A percentile compares a stretch with the other conserved stretches of the same genome.
Conservation (phyloP, 148 eudicot genomes). For the Rhododendron vialii region DNA sequence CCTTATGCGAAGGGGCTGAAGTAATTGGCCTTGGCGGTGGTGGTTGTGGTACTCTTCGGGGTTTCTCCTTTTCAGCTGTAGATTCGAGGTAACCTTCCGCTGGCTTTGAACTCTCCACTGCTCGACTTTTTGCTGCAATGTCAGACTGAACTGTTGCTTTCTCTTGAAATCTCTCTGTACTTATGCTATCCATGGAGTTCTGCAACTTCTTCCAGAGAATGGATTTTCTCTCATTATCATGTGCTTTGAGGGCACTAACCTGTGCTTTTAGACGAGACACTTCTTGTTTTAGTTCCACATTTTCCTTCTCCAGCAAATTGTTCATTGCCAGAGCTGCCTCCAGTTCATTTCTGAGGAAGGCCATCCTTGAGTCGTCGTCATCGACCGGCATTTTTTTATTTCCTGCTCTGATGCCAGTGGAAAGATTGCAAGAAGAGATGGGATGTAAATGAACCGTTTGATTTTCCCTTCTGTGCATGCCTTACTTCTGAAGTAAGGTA, state of each 20-base stretch:
- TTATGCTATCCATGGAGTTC: constrained; percentile 24
- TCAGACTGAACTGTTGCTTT: constrained; percentile 19
- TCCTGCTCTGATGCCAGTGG: neutral
- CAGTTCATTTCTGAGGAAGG: constrained; percentile 54
- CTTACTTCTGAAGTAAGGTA: constrained; percentile 32
- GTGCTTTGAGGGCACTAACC: constrained; percentile 48
- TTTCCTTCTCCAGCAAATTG: constrained; percentile 50
- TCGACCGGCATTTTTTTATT: constrained; percentile 25
- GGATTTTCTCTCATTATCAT: constrained; percentile 59
- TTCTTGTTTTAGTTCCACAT: constrained; percentile 55
- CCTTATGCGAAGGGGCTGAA: constrained; percentile 1
- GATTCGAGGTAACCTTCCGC: constrained; percentile 12
- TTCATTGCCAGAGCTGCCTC: constrained; percentile 57
- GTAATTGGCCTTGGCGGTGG: constrained; percentile 14
- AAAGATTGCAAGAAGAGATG: constrained; percentile 9
- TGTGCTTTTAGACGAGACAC: constrained; percentile 44
- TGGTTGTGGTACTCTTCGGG: constrained; percentile 15
- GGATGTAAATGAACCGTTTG: constrained; percentile 10
- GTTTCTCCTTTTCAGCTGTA: constrained; percentile 16
- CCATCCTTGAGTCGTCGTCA: constrained; percentile 23
- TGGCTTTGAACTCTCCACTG: constrained; percentile 7
- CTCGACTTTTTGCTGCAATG: neutral
- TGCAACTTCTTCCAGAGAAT: constrained; percentile 68
- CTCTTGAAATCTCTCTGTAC: constrained; percentile 15
- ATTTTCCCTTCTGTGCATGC: constrained; percentile 16